Evolutionary conservation across 768 basidiomycete species (phyloP), one percentile per base, ranked within the genome.

Genomic region (Boletus rubropictus): DNA sequence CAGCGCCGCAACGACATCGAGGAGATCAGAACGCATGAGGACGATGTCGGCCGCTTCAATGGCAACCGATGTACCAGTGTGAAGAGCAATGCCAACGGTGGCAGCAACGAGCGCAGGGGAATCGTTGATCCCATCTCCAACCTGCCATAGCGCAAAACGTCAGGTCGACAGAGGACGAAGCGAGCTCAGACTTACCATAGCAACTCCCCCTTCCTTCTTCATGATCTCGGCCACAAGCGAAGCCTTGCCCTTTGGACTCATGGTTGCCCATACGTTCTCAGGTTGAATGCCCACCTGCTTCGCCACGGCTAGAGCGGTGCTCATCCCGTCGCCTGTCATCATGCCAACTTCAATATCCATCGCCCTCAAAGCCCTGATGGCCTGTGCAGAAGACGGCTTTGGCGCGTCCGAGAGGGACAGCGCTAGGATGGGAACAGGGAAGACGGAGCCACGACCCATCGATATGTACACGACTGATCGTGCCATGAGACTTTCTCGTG

Each of bases 81-180:
- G 94, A 5, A 99, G 80, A 1, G 96, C 96, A 50, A 99, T 94
- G 34, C 96, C 96, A 20, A 99, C 89, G 1, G 92, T 90, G 1
- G 95, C 90, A 4, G 91, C 93, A 14, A 93, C 94, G 2, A 99
- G 82, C 11, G 95, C 96, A 2, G 94, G 95, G 3, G 95, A 97
- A 64, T 99, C 96, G 65, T 99, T 98, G 72, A 98, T 96, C 28
- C 96, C 96, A 66, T 99, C 96, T 20, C 96, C 96, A 33, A 99
- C 92, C 92, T 94, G 52, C 44, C 3, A 24, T 2, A 22, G 40
- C 4, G 7, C 17, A 18, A 34, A 8, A 37, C 14, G 10, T 44
- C 12, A 41, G 35, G 5, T 14, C 36, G 7, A 37, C 17, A 10
- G 4, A 37, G 1, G n/a, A 27, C 25, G 14, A 33, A 39, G 48